Percentiles rank a stretch among this genome's conserved stretches.
These are phyloP conservation scores for Spizellomyces punctatus DNA, from an alignment of 192 early-diverging fungal genomes.

Conservation along the genomic window DNA sequence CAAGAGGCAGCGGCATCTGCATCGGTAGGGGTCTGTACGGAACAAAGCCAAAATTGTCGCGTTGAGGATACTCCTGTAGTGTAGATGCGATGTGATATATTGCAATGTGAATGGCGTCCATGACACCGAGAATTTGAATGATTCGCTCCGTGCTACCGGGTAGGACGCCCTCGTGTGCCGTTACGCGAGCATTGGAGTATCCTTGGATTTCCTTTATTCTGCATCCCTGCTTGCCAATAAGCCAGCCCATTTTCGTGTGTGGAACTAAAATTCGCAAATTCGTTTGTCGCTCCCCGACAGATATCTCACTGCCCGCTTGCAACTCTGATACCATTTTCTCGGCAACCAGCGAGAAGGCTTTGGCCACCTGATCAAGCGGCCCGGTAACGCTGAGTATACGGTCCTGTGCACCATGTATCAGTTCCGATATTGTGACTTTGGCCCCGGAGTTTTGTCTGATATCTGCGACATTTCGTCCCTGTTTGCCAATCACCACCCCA, in stretches of 20 bases:
- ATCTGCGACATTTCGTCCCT: slow-evolving; percentile 87
- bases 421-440: slow-evolving; percentile 90
- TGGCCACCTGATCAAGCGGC: slow-evolving; percentile 42
- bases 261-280: slow-evolving; percentile 89
- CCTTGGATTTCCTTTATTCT: slow-evolving; percentile 98
- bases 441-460: slow-evolving; percentile 84
- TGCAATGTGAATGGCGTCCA: slow-evolving; percentile 83
- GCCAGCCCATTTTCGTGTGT: slow-evolving; percentile 77
- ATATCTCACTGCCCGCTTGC: slow-evolving; percentile 46
- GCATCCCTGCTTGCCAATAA: slow-evolving; percentile 90
- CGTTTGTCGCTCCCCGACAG: slow-evolving; percentile 40
- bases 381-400: slow-evolving; percentile 59
- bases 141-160: slow-evolving; percentile 93
- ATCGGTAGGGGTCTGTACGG: slow-evolving; percentile 2
- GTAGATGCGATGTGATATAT: slow-evolving; percentile 52
- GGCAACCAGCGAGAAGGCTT: slow-evolving; percentile 80
- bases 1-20: not conserved
- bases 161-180: slow-evolving; percentile 88
- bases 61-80: slow-evolving; percentile 23
- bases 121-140: slow-evolving; percentile 82
- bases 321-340: slow-evolving; percentile 43
- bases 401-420: slow-evolving; percentile 84
- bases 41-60: not conserved
- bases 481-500: slow-evolving; percentile 72
- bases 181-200: slow-evolving; percentile 80